Evolutionary conservation across 345 rosid species (phyloP).

Genomic region (Passiflora organensis): DNA sequence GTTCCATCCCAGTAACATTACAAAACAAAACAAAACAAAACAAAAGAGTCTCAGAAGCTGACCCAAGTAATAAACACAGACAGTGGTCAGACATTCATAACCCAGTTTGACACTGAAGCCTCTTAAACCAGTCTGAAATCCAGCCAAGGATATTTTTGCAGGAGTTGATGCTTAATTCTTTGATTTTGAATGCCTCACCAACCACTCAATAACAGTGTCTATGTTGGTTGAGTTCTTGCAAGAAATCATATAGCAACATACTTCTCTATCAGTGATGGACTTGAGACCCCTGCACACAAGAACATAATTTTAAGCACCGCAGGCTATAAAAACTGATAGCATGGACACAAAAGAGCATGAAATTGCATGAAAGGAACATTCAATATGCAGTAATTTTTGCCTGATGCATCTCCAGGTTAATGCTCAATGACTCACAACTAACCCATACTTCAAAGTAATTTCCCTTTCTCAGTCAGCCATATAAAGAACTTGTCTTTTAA

Average conservation of each 20-base stretch:
- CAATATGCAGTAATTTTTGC: neutral
- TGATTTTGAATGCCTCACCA: slow-evolving; percentile 63
- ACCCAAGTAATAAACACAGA: slow-evolving; percentile 12
- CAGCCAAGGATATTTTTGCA: slow-evolving; percentile 5
- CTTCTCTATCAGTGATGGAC: slow-evolving; percentile 53
- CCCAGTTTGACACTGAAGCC: slow-evolving; percentile 17
- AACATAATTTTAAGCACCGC: neutral
- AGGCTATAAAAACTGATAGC: neutral
- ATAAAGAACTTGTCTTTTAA: too few relatives aligned
- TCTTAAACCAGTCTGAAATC: slow-evolving; percentile 8
- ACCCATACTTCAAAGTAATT: too few relatives aligned
- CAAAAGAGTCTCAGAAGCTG: slow-evolving; percentile 9
- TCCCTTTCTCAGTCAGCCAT: too few relatives aligned
- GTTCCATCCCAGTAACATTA: slow-evolving; percentile 10
- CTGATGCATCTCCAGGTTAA: too few relatives aligned
- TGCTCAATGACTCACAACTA: too few relatives aligned
- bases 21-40: slow-evolving; percentile 12
- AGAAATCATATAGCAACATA: slow-evolving; percentile 66
- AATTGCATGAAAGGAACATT: too few relatives aligned
- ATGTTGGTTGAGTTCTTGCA: slow-evolving; percentile 75
- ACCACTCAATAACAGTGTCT: slow-evolving; percentile 66
- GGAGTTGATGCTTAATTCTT: slow-evolving; percentile 36
- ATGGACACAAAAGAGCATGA: neutral
- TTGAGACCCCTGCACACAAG: slow-evolving; percentile 46
- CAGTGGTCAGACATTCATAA: slow-evolving; percentile 12